Evolutionary conservation across 2,329 filamentous ascomycete species (phyloP).

Genomic region (Zasmidium cellare): DNA sequence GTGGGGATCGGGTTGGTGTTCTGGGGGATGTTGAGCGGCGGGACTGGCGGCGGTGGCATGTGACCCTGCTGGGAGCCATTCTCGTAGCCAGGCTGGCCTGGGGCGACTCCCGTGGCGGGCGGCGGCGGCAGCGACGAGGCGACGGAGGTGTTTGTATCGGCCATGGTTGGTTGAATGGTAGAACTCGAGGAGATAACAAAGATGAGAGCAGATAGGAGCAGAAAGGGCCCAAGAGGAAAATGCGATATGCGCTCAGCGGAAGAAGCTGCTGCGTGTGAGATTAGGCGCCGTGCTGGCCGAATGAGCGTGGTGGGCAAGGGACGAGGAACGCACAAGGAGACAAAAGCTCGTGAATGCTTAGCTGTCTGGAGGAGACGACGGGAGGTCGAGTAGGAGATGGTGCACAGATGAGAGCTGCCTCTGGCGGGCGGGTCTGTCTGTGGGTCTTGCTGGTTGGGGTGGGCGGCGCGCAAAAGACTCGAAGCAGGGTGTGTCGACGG

Average conservation of each 20-base stretch:
- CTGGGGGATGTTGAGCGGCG: constrained; percentile 78
- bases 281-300: constrained; percentile 20
- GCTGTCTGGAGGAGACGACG: constrained; percentile 4
- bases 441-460: not conserved
- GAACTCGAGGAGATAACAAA: constrained; percentile 34
- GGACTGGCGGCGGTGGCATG: constrained; percentile 78
- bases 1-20: constrained; percentile 96
- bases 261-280: constrained; percentile 13
- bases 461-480: not conserved
- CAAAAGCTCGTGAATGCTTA: constrained; percentile 14
- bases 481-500: not conserved
- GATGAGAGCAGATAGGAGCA: constrained; percentile 11
- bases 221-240: constrained; percentile 5
- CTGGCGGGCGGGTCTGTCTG: not conserved
- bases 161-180: constrained; percentile 71
- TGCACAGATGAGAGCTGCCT: not conserved
- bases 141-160: constrained; percentile 66
- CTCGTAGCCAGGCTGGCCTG: constrained; percentile 66
- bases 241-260: not conserved
- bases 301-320: constrained; percentile 10
- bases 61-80: constrained; percentile 77
- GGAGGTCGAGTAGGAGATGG: not conserved
- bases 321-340: constrained; percentile 16
- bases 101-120: constrained; percentile 66
- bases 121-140: constrained; percentile 69